Base-by-base conservation (phyloP, 495 filamentous ascomycete species). In the Astrothelium macrocarpum region DNA sequence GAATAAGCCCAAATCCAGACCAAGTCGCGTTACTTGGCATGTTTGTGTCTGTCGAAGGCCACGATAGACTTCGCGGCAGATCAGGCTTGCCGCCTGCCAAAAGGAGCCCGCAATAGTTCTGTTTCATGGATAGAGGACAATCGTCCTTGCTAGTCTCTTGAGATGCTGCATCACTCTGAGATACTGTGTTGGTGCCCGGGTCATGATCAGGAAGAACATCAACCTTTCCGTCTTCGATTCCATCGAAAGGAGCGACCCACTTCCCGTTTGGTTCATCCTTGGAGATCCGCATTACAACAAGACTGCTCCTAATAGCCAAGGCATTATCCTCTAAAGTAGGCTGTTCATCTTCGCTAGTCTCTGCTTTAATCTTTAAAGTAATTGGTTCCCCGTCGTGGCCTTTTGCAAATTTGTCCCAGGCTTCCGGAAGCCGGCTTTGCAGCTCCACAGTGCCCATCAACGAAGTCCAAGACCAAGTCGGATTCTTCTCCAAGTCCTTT, bases 381-480 rank as follows among this genome's bases (percentile, higher is more conserved):
- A 49, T 12, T n/a, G 45, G 45, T 49, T n/a, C 23, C 23, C 0
- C 45, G 16, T 12, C 45, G 23, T 49, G 45, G 1, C 5, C 45
- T 49, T 12, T 49, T 12, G n/a, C 45, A 16, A 39, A 7, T 16
- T 39, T 39, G 7, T 62, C 60, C 29, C 60, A 42, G 9, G n/a
- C 25, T 49, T 62, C 39, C 23, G 14, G 36, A 10, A 62, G 39
- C 23, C 61, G 36, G 1, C 18, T 10, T 2, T 42, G 61, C 5
- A 62, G 25, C 42, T 62, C 39, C n/a, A 62, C 26, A 25, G 16
- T 14, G 2, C 61, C 61, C 4, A 53, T 26, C 7, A 62, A 14
- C 4, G 62, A 64, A 25, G 62, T 26, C 62, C 62, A 64, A 10
- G 62, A 46, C 62, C 62, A 64, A 16, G 46, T 29, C 42, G 62